Percentiles rank a stretch among this genome's conserved stretches.
phyloP scores from a whole-genome alignment of 805 yeast genomes.

The Naumovozyma dairenensis region DNA sequence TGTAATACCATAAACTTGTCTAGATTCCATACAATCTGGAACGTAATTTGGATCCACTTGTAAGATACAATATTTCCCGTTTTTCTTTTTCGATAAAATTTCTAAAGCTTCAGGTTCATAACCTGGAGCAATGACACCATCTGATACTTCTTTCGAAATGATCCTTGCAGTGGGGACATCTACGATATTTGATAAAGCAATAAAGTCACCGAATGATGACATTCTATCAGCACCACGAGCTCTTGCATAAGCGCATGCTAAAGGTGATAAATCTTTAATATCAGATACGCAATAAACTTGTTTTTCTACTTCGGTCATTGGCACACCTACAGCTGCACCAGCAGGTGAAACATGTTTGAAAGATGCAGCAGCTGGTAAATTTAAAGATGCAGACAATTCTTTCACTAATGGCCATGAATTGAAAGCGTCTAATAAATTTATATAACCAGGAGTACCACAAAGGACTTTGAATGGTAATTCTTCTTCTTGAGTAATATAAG shows the following conservation, averaged over 20 bases:
- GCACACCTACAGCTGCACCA: slow-evolving; percentile 96
- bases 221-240: slow-evolving; percentile 99
- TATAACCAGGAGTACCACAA: slow-evolving; percentile 94
- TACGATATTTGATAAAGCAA: slow-evolving; percentile 92
- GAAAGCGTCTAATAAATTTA: slow-evolving; percentile 89
- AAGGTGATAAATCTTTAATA: slow-evolving; percentile 88
- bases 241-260: slow-evolving; percentile 97
- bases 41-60: slow-evolving; percentile 92
- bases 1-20: slow-evolving; percentile 94
- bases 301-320: slow-evolving; percentile 83
- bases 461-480: slow-evolving; percentile 89
- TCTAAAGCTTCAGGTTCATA: slow-evolving; percentile 86
- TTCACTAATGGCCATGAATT: slow-evolving; percentile 98
- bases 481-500: slow-evolving; percentile 75
- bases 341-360: slow-evolving; percentile 99
- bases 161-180: slow-evolving; percentile 94
- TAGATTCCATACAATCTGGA: slow-evolving; percentile 73
- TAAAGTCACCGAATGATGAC: slow-evolving; percentile 98
- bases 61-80: slow-evolving; percentile 92
- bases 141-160: slow-evolving; percentile 94
- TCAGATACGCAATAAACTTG: slow-evolving; percentile 91
- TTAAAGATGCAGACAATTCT: slow-evolving; percentile 88
- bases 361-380: slow-evolving; percentile 97
- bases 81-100: slow-evolving; percentile 83
- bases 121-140: slow-evolving; percentile 98